Evolutionary conservation across 768 basidiomycete species (phyloP).

Genomic region (Phaffia australis): DNA sequence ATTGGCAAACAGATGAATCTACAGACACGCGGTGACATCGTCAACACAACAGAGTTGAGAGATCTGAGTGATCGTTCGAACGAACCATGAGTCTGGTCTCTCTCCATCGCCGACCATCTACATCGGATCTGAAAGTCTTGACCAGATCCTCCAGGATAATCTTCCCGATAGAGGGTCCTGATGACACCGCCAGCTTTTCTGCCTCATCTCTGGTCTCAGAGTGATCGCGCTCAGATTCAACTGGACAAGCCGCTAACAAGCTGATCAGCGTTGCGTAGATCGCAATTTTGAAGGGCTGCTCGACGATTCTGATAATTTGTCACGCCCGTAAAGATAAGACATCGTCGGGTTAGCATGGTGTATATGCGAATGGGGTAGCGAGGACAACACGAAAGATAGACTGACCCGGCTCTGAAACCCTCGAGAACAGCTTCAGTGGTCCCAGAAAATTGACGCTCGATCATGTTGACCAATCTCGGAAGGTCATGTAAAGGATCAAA

Average conservation of each 20-base stretch:
- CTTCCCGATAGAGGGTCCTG: constrained; percentile 46
- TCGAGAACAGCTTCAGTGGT: constrained; percentile 35
- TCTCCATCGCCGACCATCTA: constrained; percentile 84
- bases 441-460: constrained; percentile 35
- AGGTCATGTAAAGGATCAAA: constrained; percentile 38
- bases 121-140: constrained; percentile 76
- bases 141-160: constrained; percentile 77
- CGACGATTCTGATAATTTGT: constrained; percentile 44
- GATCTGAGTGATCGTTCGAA: neutral
- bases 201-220: neutral
- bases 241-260: constrained; percentile 40
- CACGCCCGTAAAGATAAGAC: too few species aligned
- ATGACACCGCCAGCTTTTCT: constrained; percentile 15
- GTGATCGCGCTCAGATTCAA: constrained; percentile 1
- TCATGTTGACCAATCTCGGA: constrained; percentile 32
- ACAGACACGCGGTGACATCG: neutral
- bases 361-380: too few species aligned
- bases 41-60: neutral
- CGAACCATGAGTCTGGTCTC: constrained; percentile 54
- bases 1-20: constrained; percentile 93
- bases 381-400: neutral
- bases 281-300: constrained; percentile 88
- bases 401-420: constrained; percentile 39
- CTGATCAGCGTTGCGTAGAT: constrained; percentile 74
- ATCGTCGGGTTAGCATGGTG: neutral